Percentiles rank a stretch among this genome's conserved stretches.
Evolutionary conservation across 371 early-diverging fungal genomes (phyloP).

Genomic region (Phascolomyces articulosus): DNA sequence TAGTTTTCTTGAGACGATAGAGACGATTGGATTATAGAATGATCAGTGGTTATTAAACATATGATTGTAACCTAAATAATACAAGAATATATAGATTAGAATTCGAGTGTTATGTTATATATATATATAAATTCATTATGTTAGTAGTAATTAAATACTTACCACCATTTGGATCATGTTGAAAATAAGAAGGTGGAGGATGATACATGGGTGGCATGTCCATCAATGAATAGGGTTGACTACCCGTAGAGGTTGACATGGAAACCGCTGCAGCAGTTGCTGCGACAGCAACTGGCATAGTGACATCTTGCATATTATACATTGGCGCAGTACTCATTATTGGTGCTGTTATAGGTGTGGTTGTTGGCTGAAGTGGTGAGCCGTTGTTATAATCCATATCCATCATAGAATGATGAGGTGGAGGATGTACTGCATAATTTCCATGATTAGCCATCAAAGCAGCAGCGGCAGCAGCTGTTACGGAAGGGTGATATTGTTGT

Average conservation of each 20-base stretch:
- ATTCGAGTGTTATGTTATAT: too few species aligned
- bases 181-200: conserved; percentile 8
- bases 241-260: background rate
- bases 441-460: background rate
- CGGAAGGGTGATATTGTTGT: background rate
- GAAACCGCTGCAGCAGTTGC: background rate
- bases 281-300: background rate
- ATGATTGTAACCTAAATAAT: too few species aligned
- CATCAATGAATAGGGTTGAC: background rate
- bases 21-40: too few species aligned
- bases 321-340: background rate
- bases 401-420: background rate
- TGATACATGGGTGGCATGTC: background rate
- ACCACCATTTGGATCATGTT: conserved; percentile 3
- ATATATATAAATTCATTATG: too few species aligned
- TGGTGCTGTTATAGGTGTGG: background rate
- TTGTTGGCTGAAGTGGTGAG: background rate
- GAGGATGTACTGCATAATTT: background rate
- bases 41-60: too few species aligned
- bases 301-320: background rate
- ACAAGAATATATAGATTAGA: too few species aligned
- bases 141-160: too few species aligned
- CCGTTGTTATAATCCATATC: background rate
- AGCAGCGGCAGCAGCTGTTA: background rate
- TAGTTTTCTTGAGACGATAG: too few species aligned